Percentiles rank a stretch among this genome's conserved stretches.
Conservation (phyloP, 371 early-diverging fungal genomes). For the Umbelopsis sp. region DNA sequence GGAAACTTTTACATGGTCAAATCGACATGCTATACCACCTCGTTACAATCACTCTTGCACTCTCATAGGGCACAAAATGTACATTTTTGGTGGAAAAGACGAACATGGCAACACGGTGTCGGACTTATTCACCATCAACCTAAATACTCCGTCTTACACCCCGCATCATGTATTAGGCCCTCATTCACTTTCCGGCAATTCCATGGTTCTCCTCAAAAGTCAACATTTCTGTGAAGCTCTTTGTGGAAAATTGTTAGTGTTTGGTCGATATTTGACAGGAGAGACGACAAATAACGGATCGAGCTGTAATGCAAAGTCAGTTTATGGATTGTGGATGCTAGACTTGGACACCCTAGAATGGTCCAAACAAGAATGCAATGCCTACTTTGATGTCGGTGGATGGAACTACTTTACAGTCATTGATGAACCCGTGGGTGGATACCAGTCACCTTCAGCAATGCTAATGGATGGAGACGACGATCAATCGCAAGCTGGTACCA, state of each 20-base stretch:
- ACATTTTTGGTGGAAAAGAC: slow-evolving; percentile 65
- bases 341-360: slow-evolving; percentile 65
- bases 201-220: slow-evolving; percentile 63
- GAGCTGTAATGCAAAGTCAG: slow-evolving; percentile 28
- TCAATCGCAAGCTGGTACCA: slow-evolving; percentile 26
- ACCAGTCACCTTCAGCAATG: slow-evolving; percentile 19
- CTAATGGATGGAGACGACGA: slow-evolving; percentile 24
- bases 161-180: slow-evolving; percentile 40
- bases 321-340: slow-evolving; percentile 69
- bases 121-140: slow-evolving; percentile 61
- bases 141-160: slow-evolving; percentile 47
- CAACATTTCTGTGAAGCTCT: slow-evolving; percentile 71
- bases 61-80: slow-evolving; percentile 57
- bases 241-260: slow-evolving; percentile 62
- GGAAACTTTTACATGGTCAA: slow-evolving; percentile 60
- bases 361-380: slow-evolving; percentile 60
- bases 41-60: slow-evolving; percentile 68
- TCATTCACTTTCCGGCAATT: slow-evolving; percentile 35
- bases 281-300: slow-evolving; percentile 21
- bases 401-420: slow-evolving; percentile 70
- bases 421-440: slow-evolving; percentile 25
- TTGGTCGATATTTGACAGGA: slow-evolving; percentile 52
- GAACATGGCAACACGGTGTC: slow-evolving; percentile 63
- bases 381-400: slow-evolving; percentile 55
- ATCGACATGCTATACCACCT: slow-evolving; percentile 55